phyloP scores from a whole-genome alignment of 1,284 basidiomycete species.

The Fomitopsis palustris region DNA sequence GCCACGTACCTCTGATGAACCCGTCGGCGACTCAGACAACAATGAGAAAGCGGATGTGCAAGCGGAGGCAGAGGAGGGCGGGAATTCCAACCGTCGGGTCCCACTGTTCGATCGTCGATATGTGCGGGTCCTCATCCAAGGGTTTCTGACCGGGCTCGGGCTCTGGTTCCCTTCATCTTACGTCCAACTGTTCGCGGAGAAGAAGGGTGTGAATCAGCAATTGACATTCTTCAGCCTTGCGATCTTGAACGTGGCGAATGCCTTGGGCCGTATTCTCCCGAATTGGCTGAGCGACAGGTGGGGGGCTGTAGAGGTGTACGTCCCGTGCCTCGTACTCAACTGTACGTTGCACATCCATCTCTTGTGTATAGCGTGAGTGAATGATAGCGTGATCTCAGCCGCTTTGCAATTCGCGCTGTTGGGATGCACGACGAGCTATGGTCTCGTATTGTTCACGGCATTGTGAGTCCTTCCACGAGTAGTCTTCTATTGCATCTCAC shows the following conservation, averaged over 20 bases:
- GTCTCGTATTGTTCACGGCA: conserved; percentile 22
- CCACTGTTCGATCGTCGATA: neutral
- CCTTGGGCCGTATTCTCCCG: conserved; percentile 22
- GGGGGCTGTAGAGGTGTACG: conserved; percentile 21
- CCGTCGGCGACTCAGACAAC: neutral
- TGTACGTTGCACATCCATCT: neutral
- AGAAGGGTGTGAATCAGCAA: conserved; percentile 15
- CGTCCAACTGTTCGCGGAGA: conserved; percentile 23
- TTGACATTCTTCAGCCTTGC: conserved; percentile 24
- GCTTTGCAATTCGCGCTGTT: conserved; percentile 22
- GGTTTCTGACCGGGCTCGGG: conserved; percentile 21
- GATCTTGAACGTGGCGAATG: conserved; percentile 21
- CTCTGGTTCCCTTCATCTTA: conserved; percentile 25
- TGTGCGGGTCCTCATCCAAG: conserved; percentile 1
- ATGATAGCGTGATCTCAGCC: conserved; percentile 9
- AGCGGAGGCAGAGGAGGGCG: too few relatives aligned
- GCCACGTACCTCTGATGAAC: too few relatives aligned
- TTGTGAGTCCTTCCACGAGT: conserved; percentile 8
- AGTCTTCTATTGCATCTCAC: neutral
- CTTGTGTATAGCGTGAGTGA: neutral
- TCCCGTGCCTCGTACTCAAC: conserved; percentile 4
- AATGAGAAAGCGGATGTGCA: too few relatives aligned
- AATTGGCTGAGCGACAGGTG: conserved; percentile 22
- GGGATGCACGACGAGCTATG: conserved; percentile 17
- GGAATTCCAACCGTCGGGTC: too few relatives aligned